A percentile compares a stretch with the other conserved stretches of the same genome.
These are phyloP conservation scores for Gloeopeniophorella convolvens DNA, from an alignment of 768 basidiomycete species.

Conservation along the genomic window DNA sequence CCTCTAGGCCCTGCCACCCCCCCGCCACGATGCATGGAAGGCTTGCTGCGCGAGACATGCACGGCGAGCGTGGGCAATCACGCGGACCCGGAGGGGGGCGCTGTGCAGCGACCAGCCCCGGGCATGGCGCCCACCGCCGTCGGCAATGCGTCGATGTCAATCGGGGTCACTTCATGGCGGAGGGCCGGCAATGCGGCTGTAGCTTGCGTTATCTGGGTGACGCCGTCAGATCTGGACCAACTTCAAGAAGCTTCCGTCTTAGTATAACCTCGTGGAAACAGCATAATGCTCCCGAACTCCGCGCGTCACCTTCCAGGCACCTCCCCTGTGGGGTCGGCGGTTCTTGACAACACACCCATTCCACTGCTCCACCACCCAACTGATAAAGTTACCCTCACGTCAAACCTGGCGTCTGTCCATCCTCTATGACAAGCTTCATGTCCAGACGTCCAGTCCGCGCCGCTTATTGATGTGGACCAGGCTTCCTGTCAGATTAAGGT, in stretches of 20 bases:
- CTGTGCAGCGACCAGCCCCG: neutral
- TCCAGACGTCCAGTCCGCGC: conserved; percentile 4
- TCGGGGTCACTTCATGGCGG: neutral
- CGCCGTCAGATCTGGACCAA: conserved; percentile 17
- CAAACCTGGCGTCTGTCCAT: conserved; percentile 15
- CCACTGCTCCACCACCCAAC: conserved; percentile 10
- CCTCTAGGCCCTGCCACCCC: conserved; percentile 22
- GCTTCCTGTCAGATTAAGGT: conserved; percentile 12
- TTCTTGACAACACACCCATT: conserved; percentile 17
- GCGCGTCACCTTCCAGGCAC: conserved; percentile 21
- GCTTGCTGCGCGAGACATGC: neutral
- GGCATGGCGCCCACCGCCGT: conserved; percentile 7
- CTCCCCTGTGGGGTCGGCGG: conserved; percentile 21
- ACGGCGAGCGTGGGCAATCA: too few relatives aligned
- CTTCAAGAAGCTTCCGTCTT: conserved; percentile 19
- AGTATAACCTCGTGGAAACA: conserved; percentile 17
- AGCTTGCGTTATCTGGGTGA: conserved; percentile 18
- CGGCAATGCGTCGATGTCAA: conserved; percentile 4
- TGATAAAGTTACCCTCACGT: conserved; percentile 21
- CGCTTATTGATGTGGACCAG: conserved; percentile 12
- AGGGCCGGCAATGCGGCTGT: conserved; percentile 10
- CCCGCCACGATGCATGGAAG: conserved; percentile 8
- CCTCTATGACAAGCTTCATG: conserved; percentile 5
- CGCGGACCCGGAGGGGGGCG: too few relatives aligned
- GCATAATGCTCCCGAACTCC: conserved; percentile 18